Evolutionary conservation across 2,329 filamentous ascomycete genomes (phyloP).

Genomic region (Fusarium sp.): DNA sequence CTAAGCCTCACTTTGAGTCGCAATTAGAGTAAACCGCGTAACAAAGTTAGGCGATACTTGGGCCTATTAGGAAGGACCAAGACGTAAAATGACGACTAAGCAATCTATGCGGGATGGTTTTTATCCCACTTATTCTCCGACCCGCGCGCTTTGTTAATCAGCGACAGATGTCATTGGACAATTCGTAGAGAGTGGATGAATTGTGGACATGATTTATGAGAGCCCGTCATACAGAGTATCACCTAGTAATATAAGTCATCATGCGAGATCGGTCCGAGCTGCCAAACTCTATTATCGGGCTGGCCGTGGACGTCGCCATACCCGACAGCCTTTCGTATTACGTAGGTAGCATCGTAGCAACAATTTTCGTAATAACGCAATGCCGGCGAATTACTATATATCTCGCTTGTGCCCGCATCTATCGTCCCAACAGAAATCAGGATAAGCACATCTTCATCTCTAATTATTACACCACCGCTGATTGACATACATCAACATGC

Average conservation of each 20-base stretch:
- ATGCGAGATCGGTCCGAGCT: neutral
- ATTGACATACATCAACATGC: neutral
- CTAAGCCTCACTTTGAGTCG: neutral
- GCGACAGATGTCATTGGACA: neutral
- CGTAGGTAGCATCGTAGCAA: too few relatives aligned
- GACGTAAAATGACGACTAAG: neutral
- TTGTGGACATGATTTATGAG: too few relatives aligned
- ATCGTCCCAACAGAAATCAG: neutral
- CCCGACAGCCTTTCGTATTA: neutral
- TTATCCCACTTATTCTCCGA: neutral
- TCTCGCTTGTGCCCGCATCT: neutral
- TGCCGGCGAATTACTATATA: neutral
- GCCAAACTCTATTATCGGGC: neutral
- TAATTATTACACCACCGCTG: neutral
- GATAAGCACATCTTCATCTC: neutral
- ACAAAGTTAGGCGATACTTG: accelerated
- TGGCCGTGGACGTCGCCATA: neutral
- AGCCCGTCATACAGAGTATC: too few relatives aligned
- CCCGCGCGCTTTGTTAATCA: neutral
- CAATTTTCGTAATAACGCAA: too few relatives aligned
- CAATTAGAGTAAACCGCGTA: neutral
- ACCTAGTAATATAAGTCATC: neutral
- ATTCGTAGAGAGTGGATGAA: neutral
- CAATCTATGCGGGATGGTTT: neutral
- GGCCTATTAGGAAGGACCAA: neutral